Evolutionary conservation across 2,329 filamentous ascomycete genomes (phyloP), one percentile per base, ranked within the genome.

Genomic region (Fusarium marasasianum): DNA sequence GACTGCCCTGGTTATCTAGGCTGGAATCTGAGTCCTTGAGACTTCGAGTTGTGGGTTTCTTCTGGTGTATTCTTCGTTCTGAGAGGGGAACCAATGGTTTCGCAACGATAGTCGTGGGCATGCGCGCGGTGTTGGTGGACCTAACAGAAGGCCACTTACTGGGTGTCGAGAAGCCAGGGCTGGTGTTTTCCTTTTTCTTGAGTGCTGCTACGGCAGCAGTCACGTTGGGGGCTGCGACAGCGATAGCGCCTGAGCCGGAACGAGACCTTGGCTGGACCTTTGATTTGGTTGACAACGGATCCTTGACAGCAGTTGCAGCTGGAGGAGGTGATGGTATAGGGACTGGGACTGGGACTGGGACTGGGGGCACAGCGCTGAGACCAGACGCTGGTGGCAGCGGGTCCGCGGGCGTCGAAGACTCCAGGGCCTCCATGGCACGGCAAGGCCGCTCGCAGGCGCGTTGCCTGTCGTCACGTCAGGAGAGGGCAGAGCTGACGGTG

Each of bases 1-100:
- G 61, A 50, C 59, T 75, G 26, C 66, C 69, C 51, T 77, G 72
- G 51, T 66, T 59, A 29, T 88, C 87, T 17, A 85, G 78, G 62
- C 92, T 91, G 59, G 84, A 62, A 51, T 73, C 71, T 6, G 68
- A 83, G 64, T 87, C 88, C 75, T 87, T 87, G 79, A 86, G 89
- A 56, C 82, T 72, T 76, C 82, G 81, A 17, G 71, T 51, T 26
- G 66, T 79, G 66, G 69, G 79, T 71, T 80, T 84, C 29, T 83
- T 83, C 48, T 85, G 83, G 69, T 84, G 83, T 15, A 83, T 83
- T 71, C 80, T 84, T 55, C 86, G 84, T 77, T 88, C 86, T 13
- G 85, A 82, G n/a, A 83, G 80, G 13, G 86, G 86, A 31, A 87
- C 73, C 69, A 88, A 77, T 20, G 86, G 81, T 65, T 82, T 85